Evolutionary conservation across 2,329 filamentous ascomycete species (phyloP).

Genomic region (Zymoseptoria crescenta): DNA sequence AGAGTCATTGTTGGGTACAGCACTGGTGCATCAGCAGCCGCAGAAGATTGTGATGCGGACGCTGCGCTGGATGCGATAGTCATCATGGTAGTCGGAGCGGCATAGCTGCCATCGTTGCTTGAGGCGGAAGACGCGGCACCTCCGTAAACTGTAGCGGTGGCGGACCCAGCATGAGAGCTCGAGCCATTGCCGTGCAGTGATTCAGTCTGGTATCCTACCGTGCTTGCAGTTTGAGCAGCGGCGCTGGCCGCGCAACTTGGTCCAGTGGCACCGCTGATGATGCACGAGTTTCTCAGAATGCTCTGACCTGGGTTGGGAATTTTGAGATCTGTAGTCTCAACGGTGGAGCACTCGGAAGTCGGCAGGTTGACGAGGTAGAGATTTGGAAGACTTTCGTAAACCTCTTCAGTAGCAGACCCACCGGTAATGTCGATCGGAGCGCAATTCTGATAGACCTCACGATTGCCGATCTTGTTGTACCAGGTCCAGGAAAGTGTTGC

Average conservation of each 20-base stretch:
- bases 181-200: constrained; percentile 1
- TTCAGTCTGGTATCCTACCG: constrained; percentile 4
- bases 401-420: constrained; percentile 35
- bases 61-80: background rate
- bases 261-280: constrained; percentile 8
- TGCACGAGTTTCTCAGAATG: constrained; percentile 22
- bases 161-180: constrained; percentile 1
- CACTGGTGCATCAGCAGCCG: constrained; percentile 3
- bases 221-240: constrained; percentile 6
- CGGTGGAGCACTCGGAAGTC: constrained; percentile 45
- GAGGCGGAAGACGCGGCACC: background rate
- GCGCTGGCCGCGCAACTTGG: constrained; percentile 15
- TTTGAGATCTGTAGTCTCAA: constrained; percentile 44
- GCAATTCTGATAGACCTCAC: constrained; percentile 97
- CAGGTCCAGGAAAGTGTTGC: constrained; percentile 82
- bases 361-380: constrained; percentile 63
- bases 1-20: constrained; percentile 2
- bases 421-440: constrained; percentile 59
- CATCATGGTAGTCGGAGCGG: constrained; percentile 1
- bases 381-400: constrained; percentile 56
- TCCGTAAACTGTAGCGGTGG: constrained; percentile 9
- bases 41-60: constrained; percentile 1
- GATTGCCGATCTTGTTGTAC: constrained; percentile 77
- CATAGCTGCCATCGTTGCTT: background rate
- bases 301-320: constrained; percentile 54